Evolutionary conservation across 352 stramenopile species (phyloP).

Genomic region (Phytopythium mirpurense): DNA sequence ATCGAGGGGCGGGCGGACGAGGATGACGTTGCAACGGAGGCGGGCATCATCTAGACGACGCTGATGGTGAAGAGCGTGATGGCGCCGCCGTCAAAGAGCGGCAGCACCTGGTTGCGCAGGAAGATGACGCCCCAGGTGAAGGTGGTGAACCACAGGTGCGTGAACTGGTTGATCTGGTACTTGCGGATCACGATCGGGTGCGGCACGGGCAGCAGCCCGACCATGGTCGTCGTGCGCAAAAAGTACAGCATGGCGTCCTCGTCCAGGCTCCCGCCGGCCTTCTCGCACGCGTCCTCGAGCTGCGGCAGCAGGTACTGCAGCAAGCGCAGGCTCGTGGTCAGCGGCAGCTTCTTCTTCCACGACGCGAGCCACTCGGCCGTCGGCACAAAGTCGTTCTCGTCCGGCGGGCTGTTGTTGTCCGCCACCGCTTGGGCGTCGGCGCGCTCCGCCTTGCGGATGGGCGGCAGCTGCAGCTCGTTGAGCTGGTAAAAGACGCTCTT

Average conservation of each 20-base stretch:
- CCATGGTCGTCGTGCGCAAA: conserved; percentile 96
- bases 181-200: conserved; percentile 98
- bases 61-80: conserved; percentile 96
- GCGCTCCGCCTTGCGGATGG: conserved; percentile 50
- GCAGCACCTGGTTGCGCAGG: conserved; percentile 94
- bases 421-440: conserved; percentile 9
- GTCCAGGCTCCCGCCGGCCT: conserved; percentile 86
- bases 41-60: conserved; percentile 42
- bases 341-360: conserved; percentile 93
- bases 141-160: conserved; percentile 97
- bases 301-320: conserved; percentile 93
- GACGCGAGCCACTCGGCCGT: conserved; percentile 93
- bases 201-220: conserved; percentile 96
- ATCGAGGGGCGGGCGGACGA: neutral
- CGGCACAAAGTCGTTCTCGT: conserved; percentile 70
- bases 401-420: conserved; percentile 4
- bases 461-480: conserved; percentile 87
- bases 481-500: conserved; percentile 93
- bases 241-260: conserved; percentile 97
- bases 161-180: conserved; percentile 99
- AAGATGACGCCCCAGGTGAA: conserved; percentile 99
- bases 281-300: conserved; percentile 69
- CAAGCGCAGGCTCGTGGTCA: conserved; percentile 94
- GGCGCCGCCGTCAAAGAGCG: conserved; percentile 95
- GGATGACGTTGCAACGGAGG: too few species aligned